Evolutionary conservation across 78 protist species (phyloP), one percentile per base, ranked within the genome.

Genomic region (Dictyostelium purpureum): DNA sequence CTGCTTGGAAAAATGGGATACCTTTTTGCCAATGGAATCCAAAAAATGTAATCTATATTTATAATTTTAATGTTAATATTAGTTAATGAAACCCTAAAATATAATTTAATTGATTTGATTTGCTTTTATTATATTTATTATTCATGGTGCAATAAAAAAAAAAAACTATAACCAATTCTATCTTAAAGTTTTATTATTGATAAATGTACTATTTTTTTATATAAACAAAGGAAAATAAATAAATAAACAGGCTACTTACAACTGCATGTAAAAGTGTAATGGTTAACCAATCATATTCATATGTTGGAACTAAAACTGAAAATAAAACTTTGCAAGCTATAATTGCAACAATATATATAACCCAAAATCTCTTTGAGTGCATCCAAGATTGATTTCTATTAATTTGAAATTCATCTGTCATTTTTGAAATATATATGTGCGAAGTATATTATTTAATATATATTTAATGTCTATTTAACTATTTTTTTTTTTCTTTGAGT

Each of bases 1-100:
- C n/a, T 4, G 42, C 76, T 38, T 77, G 78, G 52, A 73, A 85
- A 37, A 95, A 95, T 26, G 97, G 97, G 21, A 90, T 47, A 45
- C 97, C 97, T 73, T 90, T 95, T 67, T 91, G 81, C 90, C 89
- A 90, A 75, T 95, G 97, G 6, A 89, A 67, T 28, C 78, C 87
- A 40, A 82, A 61, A 38, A 51, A 94, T 71, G 96, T 94, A 19
- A 73, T 33, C 93, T 93, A 21, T 21, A 59, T 47, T 45, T n/a
- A n/a, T n/a, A n/a, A n/a, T n/a, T n/a, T n/a, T n/a, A n/a, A n/a
- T n/a, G n/a, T n/a, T n/a, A n/a, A n/a, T n/a, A n/a, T n/a, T n/a
- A n/a, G n/a, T n/a, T n/a, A n/a, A n/a, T n/a, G n/a, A n/a, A n/a
- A n/a, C n/a, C n/a, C n/a, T n/a, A n/a, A n/a, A n/a, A n/a, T n/a